Base-by-base conservation (phyloP, 106 monocot genomes). In the Gastrodia elata region DNA sequence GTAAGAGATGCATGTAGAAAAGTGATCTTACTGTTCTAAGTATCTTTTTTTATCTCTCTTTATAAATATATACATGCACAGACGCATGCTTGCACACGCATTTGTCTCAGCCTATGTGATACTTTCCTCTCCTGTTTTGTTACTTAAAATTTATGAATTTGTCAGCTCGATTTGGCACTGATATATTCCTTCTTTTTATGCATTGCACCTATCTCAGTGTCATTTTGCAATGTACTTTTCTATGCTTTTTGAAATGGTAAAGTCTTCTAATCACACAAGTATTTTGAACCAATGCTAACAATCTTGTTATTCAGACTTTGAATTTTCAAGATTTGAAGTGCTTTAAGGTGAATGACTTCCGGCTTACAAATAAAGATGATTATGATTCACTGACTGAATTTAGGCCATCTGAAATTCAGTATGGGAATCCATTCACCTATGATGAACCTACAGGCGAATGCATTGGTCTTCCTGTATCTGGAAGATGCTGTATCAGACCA, bases 401-500 rank as follows among this genome's bases (percentile, higher is more conserved):
- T 78, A 39, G 65, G 55, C 14, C 77, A 68, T 33, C 39, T 35
- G 56, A 72, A 55, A 27, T 74, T 38, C 71, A 39, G 39, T 68
- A 41, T 22, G 68, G 32, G 24, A 42, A 72, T 78, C 70, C 80
- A 75, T 39, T 80, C 22, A 69, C 71, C 27, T 35, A 7, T 48
- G 49, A 65, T 74, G 73, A 42, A 61, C 75, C 78, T 48, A 38
- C 18, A 35, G 76, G 73, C 65, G 80, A 81, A 70, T 73, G 38
- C 44, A 38, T 35, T 65, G 73, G 68, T 32, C 68, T 73, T 41
- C 69, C 37, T 36, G 65, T 76, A 65, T 72, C 80, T 70, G 74
- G 84, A 78, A 56, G 81, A 77, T 78, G 74, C 77, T 79, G 73
- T 68, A 72, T 65, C 37, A 74, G 78, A 71, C 70, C 77, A 84